phyloP scores from a whole-genome alignment of 2,329 filamentous ascomycete genomes.

The Exophiala sp. region DNA sequence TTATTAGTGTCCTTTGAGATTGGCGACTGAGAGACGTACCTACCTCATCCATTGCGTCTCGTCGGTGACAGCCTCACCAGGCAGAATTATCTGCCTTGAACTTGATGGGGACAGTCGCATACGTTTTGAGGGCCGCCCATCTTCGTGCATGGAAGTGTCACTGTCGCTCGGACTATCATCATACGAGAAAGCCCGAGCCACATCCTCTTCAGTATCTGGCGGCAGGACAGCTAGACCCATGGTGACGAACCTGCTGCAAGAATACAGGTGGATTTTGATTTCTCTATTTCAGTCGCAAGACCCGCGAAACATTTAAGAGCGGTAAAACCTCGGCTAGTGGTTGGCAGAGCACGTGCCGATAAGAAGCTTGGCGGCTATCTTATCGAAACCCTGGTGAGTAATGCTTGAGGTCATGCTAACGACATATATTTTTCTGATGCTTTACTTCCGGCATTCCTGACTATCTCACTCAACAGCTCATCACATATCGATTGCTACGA shows the following conservation, averaged over 20 bases:
- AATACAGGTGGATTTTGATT: not conserved
- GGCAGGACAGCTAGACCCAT: constrained; percentile 62
- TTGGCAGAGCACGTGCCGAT: constrained; percentile 9
- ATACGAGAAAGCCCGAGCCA: constrained; percentile 31
- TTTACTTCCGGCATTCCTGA: not conserved
- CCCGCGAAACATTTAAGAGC: not conserved
- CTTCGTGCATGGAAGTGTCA: constrained; percentile 48
- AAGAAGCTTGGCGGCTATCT: constrained; percentile 1
- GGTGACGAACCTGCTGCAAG: not conserved
- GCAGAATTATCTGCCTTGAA: constrained; percentile 67
- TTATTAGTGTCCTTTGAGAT: constrained; percentile 42
- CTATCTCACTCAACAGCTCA: not conserved
- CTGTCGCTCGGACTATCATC: constrained; percentile 44
- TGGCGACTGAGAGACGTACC: not conserved
- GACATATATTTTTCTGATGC: not conserved
- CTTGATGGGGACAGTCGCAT: constrained; percentile 32
- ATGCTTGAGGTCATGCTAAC: constrained; percentile 4
- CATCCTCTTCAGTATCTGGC: constrained; percentile 42
- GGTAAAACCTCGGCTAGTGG: constrained; percentile 2
- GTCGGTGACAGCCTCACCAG: constrained; percentile 80
- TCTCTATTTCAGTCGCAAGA: not conserved
- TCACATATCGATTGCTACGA: not conserved
- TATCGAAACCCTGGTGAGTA: not conserved
- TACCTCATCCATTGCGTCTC: constrained; percentile 91
- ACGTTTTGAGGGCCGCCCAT: constrained; percentile 41